Evolutionary conservation across 192 early-diverging fungal genomes (phyloP), one percentile per base, ranked within the genome.

Genomic region (Coemansia sp.): DNA sequence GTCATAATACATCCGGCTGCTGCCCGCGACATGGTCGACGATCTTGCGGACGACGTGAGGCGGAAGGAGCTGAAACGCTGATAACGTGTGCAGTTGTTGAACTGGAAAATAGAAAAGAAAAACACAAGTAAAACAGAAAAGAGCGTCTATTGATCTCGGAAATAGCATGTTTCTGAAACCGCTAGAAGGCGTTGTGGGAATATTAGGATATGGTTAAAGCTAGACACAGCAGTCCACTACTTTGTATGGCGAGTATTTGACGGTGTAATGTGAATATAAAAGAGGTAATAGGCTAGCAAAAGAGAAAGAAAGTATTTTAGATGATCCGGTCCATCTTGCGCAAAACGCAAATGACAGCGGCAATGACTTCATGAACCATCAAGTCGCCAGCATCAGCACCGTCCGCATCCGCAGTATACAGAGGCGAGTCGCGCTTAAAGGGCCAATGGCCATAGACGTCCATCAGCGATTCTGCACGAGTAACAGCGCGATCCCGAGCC

Each of bases 401-500:
- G 66, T 85, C 90, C 63, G 86, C 85, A 3, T 80, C 74, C 0
- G 75, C 70, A 34, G 89, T 71, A 44, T 84, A 84, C 67, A 89
- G 66, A 62, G 85, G 84, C 44, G 85, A 86, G 14, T 82, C 73
- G n/a, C 82, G 84, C 58, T 86, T 79, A 71, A 90, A 90, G 10
- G 91, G 90, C 86, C 87, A 92, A 32, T 76, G 70, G 7, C 94
- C 91, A 72, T 93, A 94, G 39, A 93, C 92, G 62, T 91, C 91
- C 84, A 99, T 84, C 51, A 96, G 78, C 58, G 94, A 92, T 75
- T 99, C 97, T 9, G 95, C 96, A 34, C 92, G 86, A 46, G 86
- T 79, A 66, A 94, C 97, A 9, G 94, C 94, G 50, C 89, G 85
- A 73, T 99, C 97, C 36, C 95, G 83, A 70, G 93, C 88, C 77